Evolutionary conservation across 192 early-diverging fungal genomes (phyloP), one percentile per base, ranked within the genome.

Genomic region (Mortierella alpina): DNA sequence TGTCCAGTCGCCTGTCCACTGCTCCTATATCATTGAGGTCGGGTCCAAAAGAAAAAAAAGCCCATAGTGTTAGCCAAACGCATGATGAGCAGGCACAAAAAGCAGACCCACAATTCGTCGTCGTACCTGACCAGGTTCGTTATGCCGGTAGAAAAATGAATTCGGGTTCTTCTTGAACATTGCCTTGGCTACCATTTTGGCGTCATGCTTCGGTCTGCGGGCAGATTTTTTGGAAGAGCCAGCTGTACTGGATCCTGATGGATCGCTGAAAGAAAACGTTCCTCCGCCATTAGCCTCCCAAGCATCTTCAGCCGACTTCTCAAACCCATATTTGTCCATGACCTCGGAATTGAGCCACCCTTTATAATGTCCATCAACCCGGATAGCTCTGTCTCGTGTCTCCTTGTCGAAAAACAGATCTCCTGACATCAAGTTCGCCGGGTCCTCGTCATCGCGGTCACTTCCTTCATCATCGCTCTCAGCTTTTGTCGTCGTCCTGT

Each of bases 261-360:
- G 90, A 62, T 92, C 88, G 41, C 85, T 89, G 70, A 87, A 92
- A 18, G 93, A 91, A 66, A 91, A 94, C 23, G 84, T 88, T 45
- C 91, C 93, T 41, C 93, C 93, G 22, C 92, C 93, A 52, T 94
- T 88, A 60, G 87, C 89, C 52, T 94, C 92, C 92, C 93, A 94
- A 31, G 90, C 90, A 47, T 89, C 90, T 6, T 85, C 68, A 5
- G 91, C 90, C 58, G 81, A 86, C 45, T 73, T 65, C 20, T 87
- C 86, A 56, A 94, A 87, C 4, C 86, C 85, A 58, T 93, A 84
- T 55, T 86, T 91, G 50, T 82, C 68, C 63, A 91, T 88, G 12
- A 89, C 82, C 0, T 75, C 88, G 0, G 74, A 73, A 50, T 90
- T 88, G 31, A 92, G 70, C 91, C 92, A 94, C 11, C 92, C 84